These are phyloP conservation scores for Geotrichum fermentans DNA, from an alignment of 1,139 yeast species.

Conservation along the genomic window DNA sequence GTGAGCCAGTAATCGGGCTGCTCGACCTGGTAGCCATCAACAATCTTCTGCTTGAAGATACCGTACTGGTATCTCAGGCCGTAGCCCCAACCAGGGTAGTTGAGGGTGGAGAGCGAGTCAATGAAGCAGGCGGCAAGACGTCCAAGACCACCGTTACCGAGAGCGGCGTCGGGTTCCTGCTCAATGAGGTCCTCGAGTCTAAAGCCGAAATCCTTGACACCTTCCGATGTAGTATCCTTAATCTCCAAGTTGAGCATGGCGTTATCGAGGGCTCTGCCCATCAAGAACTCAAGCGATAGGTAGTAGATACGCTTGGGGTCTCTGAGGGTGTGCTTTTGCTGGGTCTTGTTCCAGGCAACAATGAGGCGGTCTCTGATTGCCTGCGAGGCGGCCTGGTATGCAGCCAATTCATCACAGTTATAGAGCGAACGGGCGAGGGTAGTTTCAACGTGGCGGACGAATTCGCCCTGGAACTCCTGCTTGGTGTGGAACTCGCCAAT, in stretches of 20 bases:
- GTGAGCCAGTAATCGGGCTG: conserved; percentile 92
- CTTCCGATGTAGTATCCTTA: conserved; percentile 49
- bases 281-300: conserved; percentile 78
- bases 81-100: conserved; percentile 95
- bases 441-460: conserved; percentile 84
- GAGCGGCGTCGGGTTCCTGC: conserved; percentile 89
- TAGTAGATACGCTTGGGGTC: conserved; percentile 88
- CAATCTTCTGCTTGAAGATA: conserved; percentile 83
- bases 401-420: conserved; percentile 89
- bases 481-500: conserved; percentile 48
- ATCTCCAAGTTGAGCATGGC: conserved; percentile 75
- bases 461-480: conserved; percentile 62
- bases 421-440: conserved; percentile 83
- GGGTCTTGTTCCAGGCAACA: conserved; percentile 90
- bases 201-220: conserved; percentile 77
- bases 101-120: conserved; percentile 80
- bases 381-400: conserved; percentile 82
- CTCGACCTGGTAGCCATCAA: conserved; percentile 91
- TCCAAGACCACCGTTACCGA: conserved; percentile 95
- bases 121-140: conserved; percentile 92
- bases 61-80: conserved; percentile 92
- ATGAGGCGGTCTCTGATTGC: conserved; percentile 76
- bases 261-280: conserved; percentile 95
- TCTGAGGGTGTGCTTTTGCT: conserved; percentile 76
- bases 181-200: conserved; percentile 78